Percentiles rank a stretch among this genome's conserved stretches.
These are phyloP conservation scores for Arthrobotrys musiformis DNA, from an alignment of 2,329 filamentous ascomycete genomes.

Conservation along the genomic window DNA sequence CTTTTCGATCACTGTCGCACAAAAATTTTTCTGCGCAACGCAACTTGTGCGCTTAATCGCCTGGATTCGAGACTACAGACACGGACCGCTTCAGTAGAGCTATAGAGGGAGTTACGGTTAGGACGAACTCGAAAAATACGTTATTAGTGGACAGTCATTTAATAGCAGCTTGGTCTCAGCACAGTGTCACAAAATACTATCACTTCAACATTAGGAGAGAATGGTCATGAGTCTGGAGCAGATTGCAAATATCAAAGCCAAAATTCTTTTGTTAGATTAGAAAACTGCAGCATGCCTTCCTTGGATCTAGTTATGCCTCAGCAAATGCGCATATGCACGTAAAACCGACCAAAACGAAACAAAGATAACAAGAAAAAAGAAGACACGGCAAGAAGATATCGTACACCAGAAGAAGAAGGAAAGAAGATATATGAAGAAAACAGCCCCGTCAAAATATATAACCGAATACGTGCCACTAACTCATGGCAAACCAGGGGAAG, in stretches of 20 bases:
- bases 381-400: slow-evolving; percentile 34
- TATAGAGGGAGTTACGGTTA: no score
- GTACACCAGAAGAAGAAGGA: slow-evolving; percentile 43
- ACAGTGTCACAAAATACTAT: no score
- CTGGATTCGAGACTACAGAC: no score
- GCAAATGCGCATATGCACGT: slow-evolving; percentile 25
- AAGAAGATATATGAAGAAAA: neutral
- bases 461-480: slow-evolving; percentile 12
- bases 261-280: slow-evolving; percentile 42
- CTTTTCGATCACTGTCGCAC: slow-evolving; percentile 16
- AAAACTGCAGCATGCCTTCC: slow-evolving; percentile 23
- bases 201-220: no score
- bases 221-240: no score
- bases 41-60: no score
- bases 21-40: slow-evolving; percentile 23
- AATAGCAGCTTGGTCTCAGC: no score
- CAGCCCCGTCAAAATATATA: slow-evolving; percentile 26
- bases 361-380: neutral
- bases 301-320: slow-evolving; percentile 36
- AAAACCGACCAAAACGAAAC: neutral
- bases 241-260: neutral
- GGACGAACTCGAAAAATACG: no score
- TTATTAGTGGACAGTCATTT: no score
- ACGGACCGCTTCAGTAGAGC: no score
- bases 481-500: neutral